A percentile compares a stretch with the other conserved stretches of the same genome.
phyloP scores from a whole-genome alignment of 2,329 filamentous ascomycete species.

The Diplodia intermedia region DNA sequence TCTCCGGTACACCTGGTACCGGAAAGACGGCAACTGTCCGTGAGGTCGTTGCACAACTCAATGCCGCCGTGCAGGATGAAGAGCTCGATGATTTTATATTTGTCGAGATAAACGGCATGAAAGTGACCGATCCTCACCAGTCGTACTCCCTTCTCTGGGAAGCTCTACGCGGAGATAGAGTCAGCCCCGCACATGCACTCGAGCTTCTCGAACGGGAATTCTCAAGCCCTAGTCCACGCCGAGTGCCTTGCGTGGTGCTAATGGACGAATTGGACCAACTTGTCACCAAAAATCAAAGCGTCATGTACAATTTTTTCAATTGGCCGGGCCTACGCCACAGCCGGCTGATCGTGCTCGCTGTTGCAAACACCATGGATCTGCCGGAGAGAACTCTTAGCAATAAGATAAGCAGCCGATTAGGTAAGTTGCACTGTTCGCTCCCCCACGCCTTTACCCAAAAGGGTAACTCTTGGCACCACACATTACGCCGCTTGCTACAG shows the following conservation, averaged over 20 bases:
- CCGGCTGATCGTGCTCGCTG: conserved; percentile 91
- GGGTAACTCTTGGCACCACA: conserved; percentile 16
- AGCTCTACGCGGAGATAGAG: conserved; percentile 88
- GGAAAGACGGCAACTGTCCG: conserved; percentile 97
- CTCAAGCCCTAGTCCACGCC: conserved; percentile 84
- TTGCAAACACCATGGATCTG: conserved; percentile 98
- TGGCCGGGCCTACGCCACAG: conserved; percentile 94
- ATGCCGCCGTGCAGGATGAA: conserved; percentile 84
- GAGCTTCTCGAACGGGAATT: conserved; percentile 93
- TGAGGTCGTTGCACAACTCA: conserved; percentile 88
- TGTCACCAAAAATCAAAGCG: conserved; percentile 97
- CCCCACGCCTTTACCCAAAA: conserved; percentile 22
- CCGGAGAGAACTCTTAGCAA: conserved; percentile 96
- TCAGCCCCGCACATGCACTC: conserved; percentile 88
- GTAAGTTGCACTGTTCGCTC: conserved; percentile 44
- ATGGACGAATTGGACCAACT: conserved; percentile 99
- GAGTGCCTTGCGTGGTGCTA: conserved; percentile 92
- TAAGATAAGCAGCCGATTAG: conserved; percentile 87
- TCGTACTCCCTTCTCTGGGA: conserved; percentile 96
- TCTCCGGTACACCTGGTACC: conserved; percentile 96
- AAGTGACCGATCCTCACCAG: conserved; percentile 96
- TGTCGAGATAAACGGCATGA: conserved; percentile 99
- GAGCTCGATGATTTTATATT: conserved; percentile 99
- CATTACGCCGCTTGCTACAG: conserved; percentile 1
- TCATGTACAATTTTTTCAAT: conserved; percentile 99